Conservation (phyloP, 2,329 filamentous ascomycete genomes). For the Aspergillus sp. region DNA sequence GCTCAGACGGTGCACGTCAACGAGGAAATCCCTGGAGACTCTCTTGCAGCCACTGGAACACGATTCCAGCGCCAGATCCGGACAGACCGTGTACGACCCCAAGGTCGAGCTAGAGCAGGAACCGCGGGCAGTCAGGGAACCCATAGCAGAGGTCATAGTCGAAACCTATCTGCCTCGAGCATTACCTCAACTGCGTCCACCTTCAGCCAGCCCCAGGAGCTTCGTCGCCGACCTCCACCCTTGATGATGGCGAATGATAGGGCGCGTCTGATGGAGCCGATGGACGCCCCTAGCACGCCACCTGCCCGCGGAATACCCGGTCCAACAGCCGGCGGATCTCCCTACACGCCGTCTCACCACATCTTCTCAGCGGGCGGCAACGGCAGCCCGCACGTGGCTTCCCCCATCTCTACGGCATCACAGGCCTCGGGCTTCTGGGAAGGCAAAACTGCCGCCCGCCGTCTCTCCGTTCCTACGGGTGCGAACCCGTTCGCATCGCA, state of each 20-base stretch:
- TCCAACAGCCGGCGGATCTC: conserved; percentile 72
- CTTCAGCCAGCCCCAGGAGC: conserved; percentile 63
- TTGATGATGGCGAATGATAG: conserved; percentile 76
- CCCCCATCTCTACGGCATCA: conserved; percentile 70
- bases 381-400: conserved; percentile 76
- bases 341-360: conserved; percentile 75
- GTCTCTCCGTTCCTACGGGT: conserved; percentile 79
- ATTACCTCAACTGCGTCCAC: conserved; percentile 74
- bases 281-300: conserved; percentile 68
- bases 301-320: conserved; percentile 65
- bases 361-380: conserved; percentile 72
- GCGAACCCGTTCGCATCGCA: conserved; percentile 73
- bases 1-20: conserved; percentile 97
- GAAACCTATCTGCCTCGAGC: conserved; percentile 85
- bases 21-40: conserved; percentile 93
- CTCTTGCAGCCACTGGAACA: conserved; percentile 87
- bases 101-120: conserved; percentile 72
- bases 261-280: conserved; percentile 61
- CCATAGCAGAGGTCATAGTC: conserved; percentile 74
- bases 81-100: conserved; percentile 77
- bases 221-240: conserved; percentile 74
- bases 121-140: conserved; percentile 73
- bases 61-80: conserved; percentile 90
- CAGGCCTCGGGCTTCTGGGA: conserved; percentile 75
- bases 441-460: conserved; percentile 67